Evolutionary conservation across 441 rosid genomes (phyloP).

Genomic region (Jatropha podagrica): DNA sequence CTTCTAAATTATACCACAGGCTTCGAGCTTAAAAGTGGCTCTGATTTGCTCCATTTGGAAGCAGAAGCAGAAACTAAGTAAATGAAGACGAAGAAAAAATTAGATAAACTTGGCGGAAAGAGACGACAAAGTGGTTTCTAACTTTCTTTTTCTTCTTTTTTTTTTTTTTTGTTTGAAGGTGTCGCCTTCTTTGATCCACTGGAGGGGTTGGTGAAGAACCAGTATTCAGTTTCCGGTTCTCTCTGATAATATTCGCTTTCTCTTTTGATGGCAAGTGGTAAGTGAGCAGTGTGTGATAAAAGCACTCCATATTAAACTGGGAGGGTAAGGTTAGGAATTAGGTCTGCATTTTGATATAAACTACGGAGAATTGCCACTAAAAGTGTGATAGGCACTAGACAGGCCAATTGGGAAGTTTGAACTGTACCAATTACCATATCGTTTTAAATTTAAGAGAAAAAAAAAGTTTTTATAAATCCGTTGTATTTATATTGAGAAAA

Average conservation of each 20-base stretch:
- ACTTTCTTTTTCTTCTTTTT: not conserved
- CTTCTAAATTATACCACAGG: slow-evolving; percentile 66
- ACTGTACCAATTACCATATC: too few species aligned
- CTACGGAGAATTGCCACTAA: slow-evolving; percentile 51
- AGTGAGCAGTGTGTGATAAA: not conserved
- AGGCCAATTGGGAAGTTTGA: too few species aligned
- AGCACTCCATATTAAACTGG: slow-evolving; percentile 44
- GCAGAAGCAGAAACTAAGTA: not conserved
- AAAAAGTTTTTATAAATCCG: too few species aligned
- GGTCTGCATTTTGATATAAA: slow-evolving; percentile 23
- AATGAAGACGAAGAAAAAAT: not conserved
- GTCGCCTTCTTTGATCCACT: not conserved
- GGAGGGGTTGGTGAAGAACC: slow-evolving; percentile 2
- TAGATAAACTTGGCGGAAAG: slow-evolving; percentile 5
- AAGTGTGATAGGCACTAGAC: not conserved
- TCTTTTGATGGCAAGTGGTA: slow-evolving; percentile 8
- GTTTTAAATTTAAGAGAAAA: too few species aligned
- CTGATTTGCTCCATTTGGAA: slow-evolving; percentile 59
- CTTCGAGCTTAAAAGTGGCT: slow-evolving; percentile 69
- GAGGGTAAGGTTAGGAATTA: slow-evolving; percentile 13
- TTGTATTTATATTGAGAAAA: too few species aligned
- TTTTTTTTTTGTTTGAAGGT: not conserved
- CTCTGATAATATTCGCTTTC: slow-evolving; percentile 19
- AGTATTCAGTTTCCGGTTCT: slow-evolving; percentile 26
- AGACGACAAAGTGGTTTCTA: not conserved